Evolutionary conservation across 2,329 filamentous ascomycete genomes (phyloP).

Genomic region (Aspergillus sp.): DNA sequence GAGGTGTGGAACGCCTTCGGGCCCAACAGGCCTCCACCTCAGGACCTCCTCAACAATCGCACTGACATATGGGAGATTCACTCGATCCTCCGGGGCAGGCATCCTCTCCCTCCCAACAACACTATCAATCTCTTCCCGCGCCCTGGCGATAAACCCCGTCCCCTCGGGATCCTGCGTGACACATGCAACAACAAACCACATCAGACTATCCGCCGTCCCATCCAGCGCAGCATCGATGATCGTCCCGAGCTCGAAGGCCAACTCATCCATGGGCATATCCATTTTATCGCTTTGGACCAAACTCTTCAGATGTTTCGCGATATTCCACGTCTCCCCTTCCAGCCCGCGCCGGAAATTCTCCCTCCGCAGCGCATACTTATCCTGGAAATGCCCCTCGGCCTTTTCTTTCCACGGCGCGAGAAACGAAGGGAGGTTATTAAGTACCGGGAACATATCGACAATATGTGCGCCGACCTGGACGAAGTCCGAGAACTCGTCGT

Average conservation of each 20-base stretch:
- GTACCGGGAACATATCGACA: not conserved
- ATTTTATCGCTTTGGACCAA: not conserved
- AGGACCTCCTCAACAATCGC: not conserved
- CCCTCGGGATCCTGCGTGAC: not conserved
- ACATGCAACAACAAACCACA: not conserved
- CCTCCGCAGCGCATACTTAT: not conserved
- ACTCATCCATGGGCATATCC: not conserved
- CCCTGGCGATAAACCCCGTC: not conserved
- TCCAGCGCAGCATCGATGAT: slow-evolving; percentile 2
- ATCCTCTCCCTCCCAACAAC: not conserved
- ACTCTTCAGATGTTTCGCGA: not conserved
- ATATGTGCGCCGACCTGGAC: not conserved
- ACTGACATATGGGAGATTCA: not conserved
- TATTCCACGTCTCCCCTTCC: not conserved
- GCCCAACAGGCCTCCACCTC: not conserved
- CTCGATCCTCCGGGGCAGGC: not conserved
- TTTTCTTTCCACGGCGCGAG: not conserved
- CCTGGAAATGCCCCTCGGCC: not conserved
- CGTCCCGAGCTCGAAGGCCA: slow-evolving; percentile 1
- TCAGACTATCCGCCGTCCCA: not conserved
- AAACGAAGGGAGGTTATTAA: not conserved
- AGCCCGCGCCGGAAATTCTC: not conserved
- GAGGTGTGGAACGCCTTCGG: not conserved
- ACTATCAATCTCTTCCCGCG: not conserved
- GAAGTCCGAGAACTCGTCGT: not conserved